Percentiles rank a stretch among this genome's conserved stretches.
phyloP scores from a whole-genome alignment of 768 basidiomycete genomes.

The Chalciporus pseudorubinellus region DNA sequence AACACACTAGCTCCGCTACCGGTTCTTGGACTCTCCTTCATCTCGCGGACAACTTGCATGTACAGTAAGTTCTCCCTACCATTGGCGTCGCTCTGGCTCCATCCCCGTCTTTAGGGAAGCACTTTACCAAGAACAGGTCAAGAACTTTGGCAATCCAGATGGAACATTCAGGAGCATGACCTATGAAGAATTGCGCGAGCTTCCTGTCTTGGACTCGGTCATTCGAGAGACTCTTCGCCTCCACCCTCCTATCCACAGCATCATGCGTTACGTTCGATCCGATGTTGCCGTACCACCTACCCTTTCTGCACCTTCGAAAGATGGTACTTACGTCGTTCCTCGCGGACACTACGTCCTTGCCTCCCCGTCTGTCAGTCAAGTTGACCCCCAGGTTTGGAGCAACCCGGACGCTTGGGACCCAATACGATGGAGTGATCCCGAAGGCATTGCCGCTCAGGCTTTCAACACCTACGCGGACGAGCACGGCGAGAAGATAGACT shows the following conservation, averaged over 20 bases:
- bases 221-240: conserved; percentile 92
- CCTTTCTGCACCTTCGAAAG: conserved; percentile 73
- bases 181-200: conserved; percentile 80
- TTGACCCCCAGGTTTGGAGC: conserved; percentile 83
- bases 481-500: conserved; percentile 88
- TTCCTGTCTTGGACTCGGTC: conserved; percentile 82
- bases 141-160: conserved; percentile 73
- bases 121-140: conserved; percentile 87
- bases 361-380: conserved; percentile 82
- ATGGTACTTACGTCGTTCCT: conserved; percentile 79
- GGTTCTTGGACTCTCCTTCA: conserved; percentile 90
- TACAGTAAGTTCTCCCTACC: conserved; percentile 55
- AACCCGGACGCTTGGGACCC: conserved; percentile 74
- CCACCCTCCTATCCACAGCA: conserved; percentile 95
- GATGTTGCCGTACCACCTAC: conserved; percentile 81
- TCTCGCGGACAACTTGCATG: conserved; percentile 68
- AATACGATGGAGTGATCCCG: conserved; percentile 78
- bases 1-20: conserved; percentile 95
- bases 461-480: conserved; percentile 73
- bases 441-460: conserved; percentile 79
- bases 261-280: conserved; percentile 88
- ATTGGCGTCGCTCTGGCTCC: neutral
- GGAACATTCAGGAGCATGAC: conserved; percentile 77
- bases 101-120: conserved; percentile 53
- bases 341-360: conserved; percentile 89